A percentile compares a stretch with the other conserved stretches of the same genome.
Evolutionary conservation across 78 protist species (phyloP).

Genomic region (Monosiga brevicollis): DNA sequence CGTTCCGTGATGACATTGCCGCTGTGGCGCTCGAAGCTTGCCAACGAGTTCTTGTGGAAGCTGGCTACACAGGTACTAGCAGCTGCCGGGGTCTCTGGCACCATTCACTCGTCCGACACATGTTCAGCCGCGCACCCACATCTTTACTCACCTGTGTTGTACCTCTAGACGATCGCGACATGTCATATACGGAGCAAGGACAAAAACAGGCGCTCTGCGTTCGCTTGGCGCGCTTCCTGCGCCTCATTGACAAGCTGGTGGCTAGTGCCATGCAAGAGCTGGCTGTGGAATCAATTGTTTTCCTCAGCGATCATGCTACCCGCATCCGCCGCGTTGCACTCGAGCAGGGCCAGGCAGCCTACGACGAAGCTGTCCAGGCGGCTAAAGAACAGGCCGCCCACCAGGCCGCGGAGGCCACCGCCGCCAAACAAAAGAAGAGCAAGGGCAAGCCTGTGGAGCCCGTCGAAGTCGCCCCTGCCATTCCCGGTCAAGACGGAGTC

Average conservation of each 20-base stretch:
- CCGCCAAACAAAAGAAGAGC: not conserved
- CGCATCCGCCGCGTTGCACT: not conserved
- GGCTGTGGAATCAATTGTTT: not conserved
- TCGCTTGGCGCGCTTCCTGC: not conserved
- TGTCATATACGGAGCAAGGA: constrained; percentile 10
- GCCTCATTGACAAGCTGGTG: not conserved
- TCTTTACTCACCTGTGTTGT: too few species aligned
- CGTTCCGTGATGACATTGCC: not conserved
- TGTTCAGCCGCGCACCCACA: too few species aligned
- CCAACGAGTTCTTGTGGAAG: not conserved
- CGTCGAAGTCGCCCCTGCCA: too few species aligned
- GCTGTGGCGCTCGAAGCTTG: constrained; percentile 8
- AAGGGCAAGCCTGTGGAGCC: not conserved
- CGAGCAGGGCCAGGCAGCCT: not conserved
- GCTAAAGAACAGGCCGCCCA: not conserved
- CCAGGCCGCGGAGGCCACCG: not conserved
- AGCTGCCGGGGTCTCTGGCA: too few species aligned
- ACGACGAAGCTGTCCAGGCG: not conserved
- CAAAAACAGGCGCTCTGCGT: not conserved
- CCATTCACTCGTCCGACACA: too few species aligned
- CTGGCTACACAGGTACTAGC: not conserved
- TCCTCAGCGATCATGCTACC: not conserved
- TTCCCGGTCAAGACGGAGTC: too few species aligned
- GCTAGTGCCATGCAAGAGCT: not conserved
- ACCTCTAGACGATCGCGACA: too few species aligned